A percentile compares a stretch with the other conserved stretches of the same genome.
Evolutionary conservation across 176 grass and related monocot species (phyloP).

Genomic region (Melocanna baccifera): DNA sequence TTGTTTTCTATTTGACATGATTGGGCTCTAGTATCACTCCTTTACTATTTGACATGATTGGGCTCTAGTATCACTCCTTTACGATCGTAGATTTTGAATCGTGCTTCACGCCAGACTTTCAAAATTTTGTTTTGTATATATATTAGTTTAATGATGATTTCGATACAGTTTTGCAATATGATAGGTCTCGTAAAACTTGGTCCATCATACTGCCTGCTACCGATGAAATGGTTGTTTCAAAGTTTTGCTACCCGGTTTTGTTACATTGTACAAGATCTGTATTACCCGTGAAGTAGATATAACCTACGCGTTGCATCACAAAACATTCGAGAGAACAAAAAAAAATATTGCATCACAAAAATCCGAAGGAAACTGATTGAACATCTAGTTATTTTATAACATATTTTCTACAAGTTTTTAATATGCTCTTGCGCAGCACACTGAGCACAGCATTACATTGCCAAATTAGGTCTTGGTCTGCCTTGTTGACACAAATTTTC

Average conservation of each 20-base stretch:
- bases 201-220: neutral
- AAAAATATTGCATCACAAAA: neutral
- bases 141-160: too few species aligned
- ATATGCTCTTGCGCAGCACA: neutral
- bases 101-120: neutral
- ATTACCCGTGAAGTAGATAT: neutral
- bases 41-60: neutral
- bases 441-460: neutral
- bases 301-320: neutral
- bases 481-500: neutral
- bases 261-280: neutral
- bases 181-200: neutral
- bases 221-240: neutral
- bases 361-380: neutral
- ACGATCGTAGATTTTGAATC: neutral
- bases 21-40: too few species aligned
- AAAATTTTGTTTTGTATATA: neutral
- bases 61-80: neutral
- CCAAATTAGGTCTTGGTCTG: neutral
- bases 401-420: neutral
- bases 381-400: neutral
- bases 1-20: neutral
- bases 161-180: neutral
- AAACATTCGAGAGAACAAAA: neutral
- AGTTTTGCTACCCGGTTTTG: neutral